These are phyloP conservation scores for Rhizopus sp. DNA, from an alignment of 371 early-diverging fungal species.

Conservation along the genomic window DNA sequence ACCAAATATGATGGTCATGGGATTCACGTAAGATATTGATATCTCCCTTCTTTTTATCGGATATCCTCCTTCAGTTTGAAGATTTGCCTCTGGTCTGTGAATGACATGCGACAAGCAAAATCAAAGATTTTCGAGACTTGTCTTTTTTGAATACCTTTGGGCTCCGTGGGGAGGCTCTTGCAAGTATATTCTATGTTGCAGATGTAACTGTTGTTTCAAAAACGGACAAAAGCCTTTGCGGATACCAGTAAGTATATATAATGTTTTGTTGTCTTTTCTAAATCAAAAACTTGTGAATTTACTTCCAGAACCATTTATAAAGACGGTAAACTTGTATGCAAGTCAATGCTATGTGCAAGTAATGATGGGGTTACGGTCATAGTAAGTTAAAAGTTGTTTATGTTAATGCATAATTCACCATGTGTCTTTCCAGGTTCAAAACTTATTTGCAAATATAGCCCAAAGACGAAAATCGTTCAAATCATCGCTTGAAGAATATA, in stretches of 20 bases:
- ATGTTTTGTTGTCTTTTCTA: no score
- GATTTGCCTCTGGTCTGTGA: slow-evolving; percentile 83
- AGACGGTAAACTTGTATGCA: slow-evolving; percentile 74
- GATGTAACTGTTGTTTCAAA: slow-evolving; percentile 81
- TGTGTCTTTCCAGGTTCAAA: slow-evolving; percentile 57
- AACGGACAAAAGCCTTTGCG: slow-evolving; percentile 66
- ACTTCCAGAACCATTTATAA: slow-evolving; percentile 64
- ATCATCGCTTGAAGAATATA: slow-evolving; percentile 75
- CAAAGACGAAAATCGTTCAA: slow-evolving; percentile 73
- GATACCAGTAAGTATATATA: slow-evolving; percentile 59
- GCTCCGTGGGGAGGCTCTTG: slow-evolving; percentile 96
- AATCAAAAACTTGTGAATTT: not conserved
- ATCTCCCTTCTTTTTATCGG: not conserved
- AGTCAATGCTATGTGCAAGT: slow-evolving; percentile 81
- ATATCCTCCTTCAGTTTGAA: slow-evolving; percentile 33
- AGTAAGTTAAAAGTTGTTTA: slow-evolving; percentile 33
- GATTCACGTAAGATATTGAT: slow-evolving; percentile 53
- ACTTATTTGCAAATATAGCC: slow-evolving; percentile 82
- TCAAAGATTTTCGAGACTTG: slow-evolving; percentile 77
- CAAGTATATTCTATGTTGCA: slow-evolving; percentile 87
- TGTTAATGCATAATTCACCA: not conserved
- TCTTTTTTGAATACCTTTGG: slow-evolving; percentile 81
- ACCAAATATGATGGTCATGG: slow-evolving; percentile 94
- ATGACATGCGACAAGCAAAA: slow-evolving; percentile 92
- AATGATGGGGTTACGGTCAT: slow-evolving; percentile 82